phyloP scores from a whole-genome alignment of 2,329 filamentous ascomycete species.

The Ceratocystis alfenasii region DNA sequence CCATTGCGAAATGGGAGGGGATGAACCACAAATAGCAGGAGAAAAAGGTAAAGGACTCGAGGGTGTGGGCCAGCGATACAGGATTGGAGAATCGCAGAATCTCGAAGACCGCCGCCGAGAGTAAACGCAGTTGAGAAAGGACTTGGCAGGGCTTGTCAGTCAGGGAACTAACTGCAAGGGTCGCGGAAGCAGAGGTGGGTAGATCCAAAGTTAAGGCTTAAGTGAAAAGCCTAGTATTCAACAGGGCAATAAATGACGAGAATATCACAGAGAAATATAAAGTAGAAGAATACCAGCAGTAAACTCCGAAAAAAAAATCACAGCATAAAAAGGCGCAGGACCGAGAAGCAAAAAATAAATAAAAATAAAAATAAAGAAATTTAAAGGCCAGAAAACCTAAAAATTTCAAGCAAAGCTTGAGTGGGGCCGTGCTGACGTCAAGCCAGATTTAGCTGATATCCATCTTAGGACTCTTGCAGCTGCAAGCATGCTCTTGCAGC shows the following conservation, averaged over 20 bases:
- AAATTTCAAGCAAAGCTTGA: constrained; percentile 1
- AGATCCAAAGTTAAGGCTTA: neutral
- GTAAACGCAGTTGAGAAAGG: neutral
- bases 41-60: neutral
- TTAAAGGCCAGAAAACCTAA: constrained; percentile 8
- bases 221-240: too few relatives aligned
- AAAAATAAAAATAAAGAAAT: constrained; percentile 5
- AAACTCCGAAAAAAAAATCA: neutral
- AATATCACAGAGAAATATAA: too few relatives aligned
- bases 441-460: neutral
- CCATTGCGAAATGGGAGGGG: constrained; percentile 12
- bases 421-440: constrained; percentile 8
- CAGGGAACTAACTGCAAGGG: constrained; percentile 2
- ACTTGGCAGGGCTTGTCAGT: neutral
- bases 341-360: neutral
- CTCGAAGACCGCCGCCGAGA: neutral
- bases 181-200: neutral
- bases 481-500: neutral
- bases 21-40: neutral
- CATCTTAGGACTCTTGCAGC: neutral
- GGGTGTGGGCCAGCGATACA: neutral
- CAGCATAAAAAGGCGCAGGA: neutral
- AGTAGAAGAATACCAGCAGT: neutral
- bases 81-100: neutral
- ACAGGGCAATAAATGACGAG: too few relatives aligned